A percentile compares a stretch with the other conserved stretches of the same genome.
Evolutionary conservation across 768 basidiomycete genomes (phyloP).

Genomic region (Clitopilus passeckerianus): DNA sequence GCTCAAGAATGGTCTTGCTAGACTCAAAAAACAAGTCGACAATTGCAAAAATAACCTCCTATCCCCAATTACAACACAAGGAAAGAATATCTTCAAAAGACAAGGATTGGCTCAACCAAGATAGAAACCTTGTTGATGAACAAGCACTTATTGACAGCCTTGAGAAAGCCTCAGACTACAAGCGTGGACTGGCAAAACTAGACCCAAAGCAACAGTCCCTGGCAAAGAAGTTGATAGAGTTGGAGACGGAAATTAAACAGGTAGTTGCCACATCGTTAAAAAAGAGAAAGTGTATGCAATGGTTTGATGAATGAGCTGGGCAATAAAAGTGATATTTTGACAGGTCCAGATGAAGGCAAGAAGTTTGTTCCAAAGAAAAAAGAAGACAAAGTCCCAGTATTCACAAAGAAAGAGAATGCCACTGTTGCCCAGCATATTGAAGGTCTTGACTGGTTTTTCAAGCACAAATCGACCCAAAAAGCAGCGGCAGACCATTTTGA

Average conservation of each 20-base stretch:
- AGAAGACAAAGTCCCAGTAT: no score
- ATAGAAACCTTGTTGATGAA: slow-evolving; percentile 3
- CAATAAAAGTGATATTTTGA: no score
- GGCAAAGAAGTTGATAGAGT: slow-evolving; percentile 3
- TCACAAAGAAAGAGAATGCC: no score
- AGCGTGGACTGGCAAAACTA: background rate
- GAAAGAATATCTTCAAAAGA: slow-evolving; percentile 3
- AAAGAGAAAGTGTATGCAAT: background rate
- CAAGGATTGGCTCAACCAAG: slow-evolving; percentile 4
- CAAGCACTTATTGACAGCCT: slow-evolving; percentile 2
- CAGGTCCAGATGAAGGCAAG: no score
- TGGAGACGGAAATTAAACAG: slow-evolving; percentile 1
- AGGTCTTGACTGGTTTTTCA: no score
- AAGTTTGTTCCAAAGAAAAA: no score
- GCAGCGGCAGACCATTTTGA: no score
- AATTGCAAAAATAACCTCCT: slow-evolving; percentile 1
- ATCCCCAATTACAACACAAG: background rate
- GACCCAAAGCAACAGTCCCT: background rate
- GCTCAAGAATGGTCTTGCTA: slow-evolving; percentile 4
- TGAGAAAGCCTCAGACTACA: background rate
- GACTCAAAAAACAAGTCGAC: slow-evolving; percentile 3
- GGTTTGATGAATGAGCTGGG: no score
- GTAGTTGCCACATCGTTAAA: no score
- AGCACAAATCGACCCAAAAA: no score
- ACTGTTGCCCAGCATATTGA: no score